Evolutionary conservation across 2,329 filamentous ascomycete species (phyloP).

Genomic region (Monascus ruber): DNA sequence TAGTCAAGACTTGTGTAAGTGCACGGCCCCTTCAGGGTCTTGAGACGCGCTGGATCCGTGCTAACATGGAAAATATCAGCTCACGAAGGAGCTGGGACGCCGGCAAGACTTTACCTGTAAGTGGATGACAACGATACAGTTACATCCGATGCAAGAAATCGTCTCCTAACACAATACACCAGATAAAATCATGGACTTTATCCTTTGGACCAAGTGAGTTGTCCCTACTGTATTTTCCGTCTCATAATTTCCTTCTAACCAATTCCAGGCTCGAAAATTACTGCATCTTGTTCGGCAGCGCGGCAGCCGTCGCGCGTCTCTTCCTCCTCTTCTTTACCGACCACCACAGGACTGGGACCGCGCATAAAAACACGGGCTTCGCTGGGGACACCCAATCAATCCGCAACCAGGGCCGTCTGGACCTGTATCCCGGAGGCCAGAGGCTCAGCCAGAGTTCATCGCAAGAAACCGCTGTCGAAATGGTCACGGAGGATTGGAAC

Average conservation of each 20-base stretch:
- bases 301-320: conserved; percentile 22
- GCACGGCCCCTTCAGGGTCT: background rate
- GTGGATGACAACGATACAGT: background rate
- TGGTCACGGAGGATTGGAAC: conserved; percentile 1
- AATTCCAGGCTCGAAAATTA: conserved; percentile 25
- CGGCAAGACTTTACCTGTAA: conserved; percentile 22
- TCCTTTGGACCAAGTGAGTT: conserved; percentile 29
- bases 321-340: conserved; percentile 21
- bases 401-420: conserved; percentile 1
- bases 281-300: conserved; percentile 25
- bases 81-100: conserved; percentile 21
- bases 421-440: conserved; percentile 1
- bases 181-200: conserved; percentile 24
- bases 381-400: conserved; percentile 2
- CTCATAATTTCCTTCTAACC: background rate
- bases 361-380: conserved; percentile 11
- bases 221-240: background rate
- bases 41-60: background rate
- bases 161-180: background rate
- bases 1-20: conserved; percentile 25
- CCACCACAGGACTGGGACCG: conserved; percentile 9
- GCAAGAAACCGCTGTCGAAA: too few relatives aligned
- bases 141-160: background rate
- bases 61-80: background rate
- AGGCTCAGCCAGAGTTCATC: too few relatives aligned